These are phyloP conservation scores for Amaranthus cruentus DNA, from an alignment of 148 eudicot species.

Conservation along the genomic window DNA sequence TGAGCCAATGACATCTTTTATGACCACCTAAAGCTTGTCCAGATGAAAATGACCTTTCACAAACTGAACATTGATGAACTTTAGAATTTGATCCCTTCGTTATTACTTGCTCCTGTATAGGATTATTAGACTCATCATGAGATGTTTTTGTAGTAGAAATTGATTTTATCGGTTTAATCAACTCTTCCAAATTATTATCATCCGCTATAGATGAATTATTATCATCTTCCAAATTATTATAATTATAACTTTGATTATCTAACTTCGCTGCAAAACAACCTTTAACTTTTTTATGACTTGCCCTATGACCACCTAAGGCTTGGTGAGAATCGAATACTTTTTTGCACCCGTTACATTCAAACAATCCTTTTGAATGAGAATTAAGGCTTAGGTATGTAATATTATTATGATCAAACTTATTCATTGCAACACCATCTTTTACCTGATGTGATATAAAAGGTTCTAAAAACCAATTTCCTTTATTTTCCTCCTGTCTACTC, in stretches of 20 bases:
- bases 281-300: constrained; percentile 66
- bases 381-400: no score
- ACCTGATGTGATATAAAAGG: no score
- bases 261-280: constrained; percentile 53
- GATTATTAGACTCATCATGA: not conserved
- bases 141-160: not conserved
- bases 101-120: constrained; percentile 32
- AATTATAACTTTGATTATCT: constrained; percentile 16
- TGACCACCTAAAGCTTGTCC: constrained; percentile 96
- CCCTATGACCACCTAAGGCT: constrained; percentile 73
- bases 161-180: constrained; percentile 30
- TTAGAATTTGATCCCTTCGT: constrained; percentile 49
- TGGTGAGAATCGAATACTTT: constrained; percentile 66
- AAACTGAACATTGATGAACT: constrained; percentile 80
- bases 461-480: no score
- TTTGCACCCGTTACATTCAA: constrained; percentile 65
- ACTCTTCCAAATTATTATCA: constrained; percentile 32
- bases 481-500: constrained; percentile 25
- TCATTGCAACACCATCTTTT: no score
- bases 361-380: constrained; percentile 32
- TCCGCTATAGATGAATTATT: constrained; percentile 13
- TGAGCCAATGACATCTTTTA: constrained; percentile 94
- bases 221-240: constrained; percentile 10
- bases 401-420: no score
- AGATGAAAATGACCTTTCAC: constrained; percentile 63